Conservation (phyloP, 148 eudicot genomes). For the Simmondsia chinensis region DNA sequence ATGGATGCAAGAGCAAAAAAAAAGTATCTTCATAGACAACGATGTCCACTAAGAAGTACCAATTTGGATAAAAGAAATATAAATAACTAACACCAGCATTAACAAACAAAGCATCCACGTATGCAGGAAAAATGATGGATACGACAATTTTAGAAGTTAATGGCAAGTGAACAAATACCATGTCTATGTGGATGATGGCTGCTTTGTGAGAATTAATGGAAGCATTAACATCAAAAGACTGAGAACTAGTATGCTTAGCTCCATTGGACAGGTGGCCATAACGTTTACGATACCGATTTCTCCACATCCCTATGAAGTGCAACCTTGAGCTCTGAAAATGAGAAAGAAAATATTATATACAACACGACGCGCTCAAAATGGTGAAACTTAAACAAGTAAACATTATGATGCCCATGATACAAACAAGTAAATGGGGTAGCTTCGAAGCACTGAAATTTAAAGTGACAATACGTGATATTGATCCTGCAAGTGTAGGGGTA, state of each 20-base stretch:
- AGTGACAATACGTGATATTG: no score
- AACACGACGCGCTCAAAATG: background rate
- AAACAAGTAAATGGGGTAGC: no score
- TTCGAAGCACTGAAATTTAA: no score
- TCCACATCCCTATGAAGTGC: constrained; percentile 97
- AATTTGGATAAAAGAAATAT: no score
- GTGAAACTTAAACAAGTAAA: background rate
- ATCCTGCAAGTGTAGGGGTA: no score
- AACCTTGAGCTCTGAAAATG: constrained; percentile 79
- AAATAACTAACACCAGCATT: background rate
- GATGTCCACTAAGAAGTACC: no score
- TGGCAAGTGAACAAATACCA: no score
- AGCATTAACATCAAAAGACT: constrained; percentile 22
- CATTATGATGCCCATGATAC: background rate
- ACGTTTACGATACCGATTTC: constrained; percentile 86
- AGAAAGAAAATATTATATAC: background rate
- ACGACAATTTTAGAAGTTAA: no score
- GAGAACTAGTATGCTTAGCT: constrained; percentile 19
- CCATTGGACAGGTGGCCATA: constrained; percentile 34
- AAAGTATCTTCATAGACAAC: no score
- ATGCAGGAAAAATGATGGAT: background rate
- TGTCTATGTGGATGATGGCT: constrained; percentile 71
- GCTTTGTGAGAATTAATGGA: constrained; percentile 25
- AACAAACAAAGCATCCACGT: background rate
- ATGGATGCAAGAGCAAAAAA: no score